Base-by-base conservation (phyloP, 495 filamentous ascomycete genomes). In the Cercophora samala region DNA sequence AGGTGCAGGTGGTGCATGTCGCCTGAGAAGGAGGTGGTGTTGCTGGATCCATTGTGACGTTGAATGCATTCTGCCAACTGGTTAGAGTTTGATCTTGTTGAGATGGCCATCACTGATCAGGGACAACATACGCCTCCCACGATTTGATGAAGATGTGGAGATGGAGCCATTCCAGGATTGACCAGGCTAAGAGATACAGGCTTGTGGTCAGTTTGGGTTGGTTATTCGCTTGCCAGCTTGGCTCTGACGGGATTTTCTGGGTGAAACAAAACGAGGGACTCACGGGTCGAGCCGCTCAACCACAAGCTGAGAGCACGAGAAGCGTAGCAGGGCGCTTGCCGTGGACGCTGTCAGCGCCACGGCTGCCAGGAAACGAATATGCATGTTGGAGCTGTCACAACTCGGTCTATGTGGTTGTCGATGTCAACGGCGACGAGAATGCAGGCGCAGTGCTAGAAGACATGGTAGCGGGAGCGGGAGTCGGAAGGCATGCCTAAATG, bases 1-100 rank as follows among this genome's bases (percentile, higher is more conserved):
- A 76, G 21, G 68, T 75, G 66, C 75, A 78, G 0, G 74, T 76
- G 13, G 77, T 79, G 70, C 75, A 80, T 18, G 71, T 75, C 0
- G 73, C 71, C 17, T 70, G 53, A 13, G 69, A 58, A 8, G 69
- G 55, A 72, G 69, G 58, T 80, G 77, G 65, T 72, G 68, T 22
- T 54, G 51, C 23, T 15, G 69, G 69, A 29, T 74, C 67, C 70
- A 80, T 80, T 8, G 71, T 74, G 22, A 70, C 58, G 53, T 73
- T 73, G 68, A 79, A 78, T 6, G 69, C 66, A 66, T 77, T 76
- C 53, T 56, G 13, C 22, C 53, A 23, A 8, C n/a, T 9, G n/a
- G n/a, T 21, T 4, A 56, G n/a, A 2, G 2, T 56, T 56, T 21
- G 53, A 5, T 56, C 5, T 19, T 23, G n/a, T 56, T 21, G 53